phyloP scores from a whole-genome alignment of 768 basidiomycete species.

The Hygrophoropsis aurantiaca region DNA sequence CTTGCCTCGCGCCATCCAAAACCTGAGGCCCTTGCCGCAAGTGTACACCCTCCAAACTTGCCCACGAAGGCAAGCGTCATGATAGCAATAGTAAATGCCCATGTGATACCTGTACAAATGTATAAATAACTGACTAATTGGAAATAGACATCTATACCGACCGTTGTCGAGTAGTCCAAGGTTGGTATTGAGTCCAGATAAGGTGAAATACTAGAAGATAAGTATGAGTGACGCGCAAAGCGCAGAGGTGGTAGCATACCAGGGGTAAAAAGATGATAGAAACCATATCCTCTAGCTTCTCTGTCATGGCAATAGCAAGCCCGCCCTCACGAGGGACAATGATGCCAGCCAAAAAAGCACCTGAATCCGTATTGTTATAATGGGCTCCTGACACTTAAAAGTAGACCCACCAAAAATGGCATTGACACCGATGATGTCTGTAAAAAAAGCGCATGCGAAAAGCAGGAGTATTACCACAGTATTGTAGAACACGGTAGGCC shows the following conservation, averaged over 20 bases:
- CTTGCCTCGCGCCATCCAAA: constrained; percentile 81
- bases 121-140: constrained; percentile 1
- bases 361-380: constrained; percentile 27
- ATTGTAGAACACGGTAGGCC: constrained; percentile 89
- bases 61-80: constrained; percentile 75
- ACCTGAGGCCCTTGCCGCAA: constrained; percentile 64
- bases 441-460: constrained; percentile 90
- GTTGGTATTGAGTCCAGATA: constrained; percentile 89
- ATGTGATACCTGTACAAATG: constrained; percentile 60
- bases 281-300: constrained; percentile 97
- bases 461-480: constrained; percentile 76
- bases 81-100: constrained; percentile 87
- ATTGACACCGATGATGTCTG: constrained; percentile 89
- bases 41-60: constrained; percentile 85
- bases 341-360: constrained; percentile 79
- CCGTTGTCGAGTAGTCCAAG: constrained; percentile 82
- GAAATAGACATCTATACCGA: constrained; percentile 14
- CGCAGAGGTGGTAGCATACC: constrained; percentile 33
- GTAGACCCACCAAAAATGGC: constrained; percentile 74
- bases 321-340: constrained; percentile 87
- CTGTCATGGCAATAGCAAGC: constrained; percentile 82
- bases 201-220: constrained; percentile 76
- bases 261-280: constrained; percentile 86
- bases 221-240: not conserved
- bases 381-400: not conserved